Base-by-base conservation (phyloP, 345 rosid genomes). In the Sonneratia caseolaris region DNA sequence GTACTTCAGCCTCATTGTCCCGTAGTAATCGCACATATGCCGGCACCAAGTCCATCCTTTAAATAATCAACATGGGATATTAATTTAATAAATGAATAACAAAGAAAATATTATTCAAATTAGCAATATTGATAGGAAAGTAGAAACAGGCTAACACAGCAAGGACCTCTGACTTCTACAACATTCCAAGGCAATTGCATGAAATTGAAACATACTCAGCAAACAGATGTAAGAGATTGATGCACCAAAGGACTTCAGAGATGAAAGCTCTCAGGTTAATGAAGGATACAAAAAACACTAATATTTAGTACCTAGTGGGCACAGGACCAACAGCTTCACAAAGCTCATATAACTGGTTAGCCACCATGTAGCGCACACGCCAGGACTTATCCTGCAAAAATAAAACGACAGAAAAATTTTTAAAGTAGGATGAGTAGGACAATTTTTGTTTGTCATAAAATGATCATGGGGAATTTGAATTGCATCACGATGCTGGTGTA, bases 311-410 rank as follows among this genome's bases (percentile, higher is more conserved):
- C 97, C 88, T 94, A 35, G 98, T 91, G 78, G 91, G 91, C 79
- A 90, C 96, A 68, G 92, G 97, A 51, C 97, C 96, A 65, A 91
- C 93, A 8, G 96, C 97, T 84, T 94, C 98, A 72, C 98, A 94
- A 68, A 94, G 92, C 81, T 94, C 97, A 77, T 91, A 94, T 71
- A 91, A 83, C 75, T 94, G 96, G 81, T 94, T 94, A 75, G 98
- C 98, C 72, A 94, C 96, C 96, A 91, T 86, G 81, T 94, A 90
- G 61, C 98, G 95, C 69, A 94, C 97, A 76, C 98, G 97, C 98
- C 97, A 94, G 48, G 97, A 94, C 84, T 94, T 94, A 72, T 94
- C 98, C 97, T 94, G 88, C 56, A 65, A 45, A 40, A 49, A 75
- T 37, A 43, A n/a, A 55, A 67, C 8, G 37, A 27, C 47, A 68